Evolutionary conservation across 306 rosid species (phyloP).

Genomic region (Sindora glabra): DNA sequence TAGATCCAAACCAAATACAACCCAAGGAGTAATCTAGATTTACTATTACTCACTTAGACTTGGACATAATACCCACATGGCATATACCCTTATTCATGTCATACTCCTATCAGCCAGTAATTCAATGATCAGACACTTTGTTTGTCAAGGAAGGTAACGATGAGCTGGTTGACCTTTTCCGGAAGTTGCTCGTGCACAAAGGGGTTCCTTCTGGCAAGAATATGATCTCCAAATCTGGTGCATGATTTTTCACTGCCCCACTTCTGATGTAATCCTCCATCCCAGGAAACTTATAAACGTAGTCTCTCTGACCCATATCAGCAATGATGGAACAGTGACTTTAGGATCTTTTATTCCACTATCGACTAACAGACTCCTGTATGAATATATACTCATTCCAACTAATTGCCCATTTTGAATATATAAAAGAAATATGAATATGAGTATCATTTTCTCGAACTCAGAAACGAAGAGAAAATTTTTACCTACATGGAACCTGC

Average conservation of each 20-base stretch:
- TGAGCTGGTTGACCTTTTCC: conserved; percentile 42
- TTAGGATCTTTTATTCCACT: conserved; percentile 41
- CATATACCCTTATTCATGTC: not conserved
- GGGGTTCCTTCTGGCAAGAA: conserved; percentile 46
- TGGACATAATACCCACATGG: not conserved
- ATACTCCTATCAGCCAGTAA: not conserved
- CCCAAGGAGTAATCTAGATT: no score
- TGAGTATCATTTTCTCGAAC: no score
- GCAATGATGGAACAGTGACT: conserved; percentile 33
- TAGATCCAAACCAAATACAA: no score
- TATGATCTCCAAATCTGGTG: conserved; percentile 38
- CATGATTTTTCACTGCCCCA: conserved; percentile 35
- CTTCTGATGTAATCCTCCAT: conserved; percentile 40
- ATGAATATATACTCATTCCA: not conserved
- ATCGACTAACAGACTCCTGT: conserved; percentile 32
- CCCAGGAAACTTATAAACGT: conserved; percentile 36
- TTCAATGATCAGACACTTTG: conserved; percentile 22
- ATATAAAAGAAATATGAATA: no score
- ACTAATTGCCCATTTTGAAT: no score
- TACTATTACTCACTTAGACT: not conserved
- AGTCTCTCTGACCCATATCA: conserved; percentile 56
- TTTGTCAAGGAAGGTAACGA: conserved; percentile 40
- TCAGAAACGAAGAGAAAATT: not conserved
- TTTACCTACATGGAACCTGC: conserved; percentile 54
- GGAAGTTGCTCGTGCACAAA: conserved; percentile 54